phyloP scores from a whole-genome alignment of 2,329 filamentous ascomycete species.

The Colletotrichum cereale region DNA sequence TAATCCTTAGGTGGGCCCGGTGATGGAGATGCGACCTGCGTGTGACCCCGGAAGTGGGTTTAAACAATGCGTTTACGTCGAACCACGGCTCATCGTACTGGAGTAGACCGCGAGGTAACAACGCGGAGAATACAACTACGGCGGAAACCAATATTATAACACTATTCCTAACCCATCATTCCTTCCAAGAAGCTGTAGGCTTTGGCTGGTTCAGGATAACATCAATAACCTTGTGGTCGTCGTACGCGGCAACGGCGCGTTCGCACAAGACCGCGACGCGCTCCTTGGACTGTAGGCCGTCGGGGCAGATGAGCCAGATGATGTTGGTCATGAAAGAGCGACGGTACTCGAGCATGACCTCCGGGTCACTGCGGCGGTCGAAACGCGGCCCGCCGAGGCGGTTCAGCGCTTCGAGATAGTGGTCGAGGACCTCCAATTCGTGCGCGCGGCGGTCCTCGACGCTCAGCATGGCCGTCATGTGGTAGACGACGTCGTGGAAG shows the following conservation, averaged over 20 bases:
- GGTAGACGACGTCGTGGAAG: slow-evolving; percentile 59
- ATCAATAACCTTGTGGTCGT: slow-evolving; percentile 55
- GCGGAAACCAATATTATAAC: background rate
- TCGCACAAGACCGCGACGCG: slow-evolving; percentile 50
- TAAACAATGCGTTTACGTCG: background rate
- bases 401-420: slow-evolving; percentile 51
- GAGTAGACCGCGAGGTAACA: background rate
- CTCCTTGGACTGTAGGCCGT: slow-evolving; percentile 52
- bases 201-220: slow-evolving; percentile 18
- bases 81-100: background rate
- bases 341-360: slow-evolving; percentile 27
- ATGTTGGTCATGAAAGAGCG: slow-evolving; percentile 50
- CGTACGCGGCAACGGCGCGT: slow-evolving; percentile 50
- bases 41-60: background rate
- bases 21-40: background rate
- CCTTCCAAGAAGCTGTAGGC: background rate
- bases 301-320: slow-evolving; percentile 43
- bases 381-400: slow-evolving; percentile 50
- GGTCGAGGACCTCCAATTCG: slow-evolving; percentile 53
- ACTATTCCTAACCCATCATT: background rate
- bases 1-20: background rate
- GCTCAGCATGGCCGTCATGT: slow-evolving; percentile 53
- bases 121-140: background rate
- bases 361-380: slow-evolving; percentile 44
- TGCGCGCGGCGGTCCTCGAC: slow-evolving; percentile 55